Percentiles rank a stretch among this genome's conserved stretches.
Evolutionary conservation across 805 yeast species (phyloP).

Genomic region (Candida bentonensis): DNA sequence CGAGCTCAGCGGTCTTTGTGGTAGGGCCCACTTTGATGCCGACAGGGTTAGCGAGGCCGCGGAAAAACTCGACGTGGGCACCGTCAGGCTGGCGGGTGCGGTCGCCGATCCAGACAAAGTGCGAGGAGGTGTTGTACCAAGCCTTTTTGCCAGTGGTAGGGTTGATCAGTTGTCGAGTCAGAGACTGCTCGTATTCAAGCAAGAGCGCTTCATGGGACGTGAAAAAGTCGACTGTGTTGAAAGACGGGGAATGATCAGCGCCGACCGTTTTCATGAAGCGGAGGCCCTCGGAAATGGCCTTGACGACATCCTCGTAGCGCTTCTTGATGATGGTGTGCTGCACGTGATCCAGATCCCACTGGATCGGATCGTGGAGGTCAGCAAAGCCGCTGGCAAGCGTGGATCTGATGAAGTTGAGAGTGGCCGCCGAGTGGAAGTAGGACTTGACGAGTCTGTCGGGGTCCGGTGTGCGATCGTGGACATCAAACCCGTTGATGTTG

Average conservation of each 20-base stretch:
- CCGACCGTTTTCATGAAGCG: slow-evolving; percentile 28
- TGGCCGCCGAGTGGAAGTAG: slow-evolving; percentile 32
- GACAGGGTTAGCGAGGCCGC: slow-evolving; percentile 29
- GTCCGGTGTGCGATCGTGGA: slow-evolving; percentile 25
- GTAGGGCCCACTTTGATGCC: slow-evolving; percentile 32
- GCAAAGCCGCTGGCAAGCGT: slow-evolving; percentile 27
- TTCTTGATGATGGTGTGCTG: slow-evolving; percentile 22
- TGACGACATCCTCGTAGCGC: slow-evolving; percentile 26
- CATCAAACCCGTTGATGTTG: slow-evolving; percentile 29
- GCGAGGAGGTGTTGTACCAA: slow-evolving; percentile 29
- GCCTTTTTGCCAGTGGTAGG: slow-evolving; percentile 11
- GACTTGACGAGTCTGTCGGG: slow-evolving; percentile 28
- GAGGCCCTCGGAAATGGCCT: slow-evolving; percentile 23
- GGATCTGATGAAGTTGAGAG: slow-evolving; percentile 26
- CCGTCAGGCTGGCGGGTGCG: slow-evolving; percentile 30
- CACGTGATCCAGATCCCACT: slow-evolving; percentile 29
- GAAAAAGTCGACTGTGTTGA: slow-evolving; percentile 24
- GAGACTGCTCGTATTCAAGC: slow-evolving; percentile 28
- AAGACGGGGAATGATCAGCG: slow-evolving; percentile 17
- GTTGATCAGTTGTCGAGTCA: slow-evolving; percentile 21
- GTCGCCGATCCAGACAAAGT: slow-evolving; percentile 31
- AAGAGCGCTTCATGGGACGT: slow-evolving; percentile 29
- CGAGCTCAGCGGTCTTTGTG: slow-evolving; percentile 25
- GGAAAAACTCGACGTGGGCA: slow-evolving; percentile 32
- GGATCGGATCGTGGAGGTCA: slow-evolving; percentile 25